Evolutionary conservation across 331 rosid species (phyloP), one percentile per base, ranked within the genome.

Genomic region (Rosa hybrid): DNA sequence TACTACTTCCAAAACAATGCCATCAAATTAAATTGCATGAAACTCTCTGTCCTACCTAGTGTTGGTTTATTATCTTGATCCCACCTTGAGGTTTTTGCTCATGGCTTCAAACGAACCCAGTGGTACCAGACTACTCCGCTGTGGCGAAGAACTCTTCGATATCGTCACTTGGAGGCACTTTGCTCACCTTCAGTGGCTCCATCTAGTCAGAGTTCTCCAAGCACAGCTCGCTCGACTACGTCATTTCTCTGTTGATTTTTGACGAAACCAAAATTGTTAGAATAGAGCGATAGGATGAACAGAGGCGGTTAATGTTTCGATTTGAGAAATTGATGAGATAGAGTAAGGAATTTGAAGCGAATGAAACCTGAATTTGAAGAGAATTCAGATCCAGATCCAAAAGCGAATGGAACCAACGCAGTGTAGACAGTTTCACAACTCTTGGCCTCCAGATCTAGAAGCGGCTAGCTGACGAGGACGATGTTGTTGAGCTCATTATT

Each of bases 71-170:
- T 41, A 74, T 56, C 23, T 17, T 1, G 30, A 27, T 27, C 50
- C 50, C 50, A 46, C 10, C 50, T 8, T 12, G 8, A 45, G 11
- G 4, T 3, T 34, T 34, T 34, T 34, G 4, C 4, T 45, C 12
- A 89, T 65, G 87, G 88, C 90, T 90, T 92, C 90, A 89, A 87
- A 72, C 88, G 93, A 85, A 94, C 77, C 98, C 97, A 94, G 75
- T 89, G 85, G 90, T 87, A 94, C 65, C 90, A 94, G 60, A 63
- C 83, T 86, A 88, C 87, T 94, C 98, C 6, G 92, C 92, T 53
- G 20, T 80, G 56, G 91, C 85, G 54, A 94, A 91, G 86, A 94
- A 92, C 81, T 87, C 97, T 51, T 92, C 98, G 59, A 91, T 83
- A 86, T 94, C 97, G 21, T 57, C 90, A 48, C 64, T 49, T 42